Conservation (phyloP, 306 rosid genomes). For the Cicer judaicum region DNA sequence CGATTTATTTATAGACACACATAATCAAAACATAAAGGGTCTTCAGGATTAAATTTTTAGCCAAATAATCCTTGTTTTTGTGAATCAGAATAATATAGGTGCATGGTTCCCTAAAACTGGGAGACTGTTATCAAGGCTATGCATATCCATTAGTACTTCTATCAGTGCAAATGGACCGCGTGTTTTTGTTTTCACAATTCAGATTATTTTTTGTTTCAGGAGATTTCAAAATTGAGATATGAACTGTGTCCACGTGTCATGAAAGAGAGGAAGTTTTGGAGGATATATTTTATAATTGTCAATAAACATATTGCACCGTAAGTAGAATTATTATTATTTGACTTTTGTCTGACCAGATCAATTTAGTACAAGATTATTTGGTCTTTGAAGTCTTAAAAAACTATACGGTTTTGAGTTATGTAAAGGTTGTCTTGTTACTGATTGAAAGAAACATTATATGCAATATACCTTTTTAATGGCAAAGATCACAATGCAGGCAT, state of each 20-base stretch:
- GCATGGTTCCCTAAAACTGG: background rate
- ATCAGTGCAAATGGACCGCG: too few species aligned
- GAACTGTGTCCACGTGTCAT: conserved; percentile 74
- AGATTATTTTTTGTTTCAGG: conserved; percentile 53
- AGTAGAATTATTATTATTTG: conserved; percentile 42
- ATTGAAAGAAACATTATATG: background rate
- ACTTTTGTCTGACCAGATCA: background rate
- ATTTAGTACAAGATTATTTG: conserved; percentile 13
- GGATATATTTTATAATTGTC: conserved; percentile 68
- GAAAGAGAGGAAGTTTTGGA: conserved; percentile 85
- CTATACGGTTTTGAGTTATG: conserved; percentile 1
- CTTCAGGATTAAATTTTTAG: background rate
- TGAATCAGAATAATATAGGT: conserved; percentile 14
- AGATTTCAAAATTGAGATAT: conserved; percentile 69
- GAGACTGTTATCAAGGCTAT: conserved; percentile 23
- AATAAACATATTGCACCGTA: conserved; percentile 65
- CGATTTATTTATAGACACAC: background rate
- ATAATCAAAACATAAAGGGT: background rate
- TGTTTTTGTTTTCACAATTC: background rate
- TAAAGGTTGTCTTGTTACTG: conserved; percentile 6
- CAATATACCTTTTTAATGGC: background rate
- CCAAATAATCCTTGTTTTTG: background rate
- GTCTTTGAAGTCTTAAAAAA: conserved; percentile 8
- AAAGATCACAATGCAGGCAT: conserved; percentile 21
- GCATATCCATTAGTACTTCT: background rate